These are phyloP conservation scores for Didymella pinodella DNA, from an alignment of 2,329 filamentous ascomycete species.

Conservation along the genomic window DNA sequence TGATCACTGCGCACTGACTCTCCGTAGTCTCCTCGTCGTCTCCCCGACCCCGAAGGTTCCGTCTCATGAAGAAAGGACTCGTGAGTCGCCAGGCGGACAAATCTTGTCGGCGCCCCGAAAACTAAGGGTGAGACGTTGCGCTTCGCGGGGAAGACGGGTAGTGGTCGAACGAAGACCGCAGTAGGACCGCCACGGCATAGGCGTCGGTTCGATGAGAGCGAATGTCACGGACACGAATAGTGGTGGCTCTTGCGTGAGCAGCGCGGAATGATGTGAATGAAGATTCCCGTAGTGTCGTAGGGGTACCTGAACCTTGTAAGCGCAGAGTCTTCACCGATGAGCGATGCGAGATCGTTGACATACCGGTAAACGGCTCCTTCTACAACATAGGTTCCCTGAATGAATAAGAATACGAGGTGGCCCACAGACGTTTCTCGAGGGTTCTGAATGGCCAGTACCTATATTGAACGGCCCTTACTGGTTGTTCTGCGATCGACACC, in stretches of 20 bases:
- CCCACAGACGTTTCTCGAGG: no score
- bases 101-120: slow-evolving; percentile 1
- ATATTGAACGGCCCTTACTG: no score
- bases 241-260: background rate
- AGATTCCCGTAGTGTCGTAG: background rate
- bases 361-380: background rate
- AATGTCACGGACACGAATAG: background rate
- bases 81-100: slow-evolving; percentile 5
- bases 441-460: no score
- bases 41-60: background rate
- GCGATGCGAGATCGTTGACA: background rate
- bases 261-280: background rate
- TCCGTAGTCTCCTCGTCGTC: background rate
- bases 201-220: slow-evolving; percentile 4
- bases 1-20: slow-evolving; percentile 4
- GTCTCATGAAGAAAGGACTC: background rate
- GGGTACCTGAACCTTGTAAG: background rate
- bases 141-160: slow-evolving; percentile 13
- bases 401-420: no score
- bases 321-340: slow-evolving; percentile 3
- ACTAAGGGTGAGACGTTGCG: slow-evolving; percentile 9
- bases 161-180: slow-evolving; percentile 2
- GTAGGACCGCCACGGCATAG: slow-evolving; percentile 12
- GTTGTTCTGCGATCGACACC: no score
- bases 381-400: background rate